phyloP scores from a whole-genome alignment of 2,329 filamentous ascomycete species.

The Calcarisporium arbuscula region DNA sequence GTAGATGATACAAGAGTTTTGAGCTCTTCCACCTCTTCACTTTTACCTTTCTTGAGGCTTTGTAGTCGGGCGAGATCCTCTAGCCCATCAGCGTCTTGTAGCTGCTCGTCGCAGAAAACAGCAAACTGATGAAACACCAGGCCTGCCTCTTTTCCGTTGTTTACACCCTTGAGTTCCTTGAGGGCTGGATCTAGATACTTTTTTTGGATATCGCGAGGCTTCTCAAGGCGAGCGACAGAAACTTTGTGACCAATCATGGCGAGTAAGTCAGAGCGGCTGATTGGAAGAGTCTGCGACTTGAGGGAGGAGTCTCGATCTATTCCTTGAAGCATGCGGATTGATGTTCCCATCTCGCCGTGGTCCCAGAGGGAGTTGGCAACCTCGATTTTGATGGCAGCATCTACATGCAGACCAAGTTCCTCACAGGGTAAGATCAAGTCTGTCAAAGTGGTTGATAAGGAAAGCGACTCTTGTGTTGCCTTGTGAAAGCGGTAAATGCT shows the following conservation, averaged over 20 bases:
- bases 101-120: slow-evolving; percentile 87
- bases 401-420: slow-evolving; percentile 66
- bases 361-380: slow-evolving; percentile 90
- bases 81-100: slow-evolving; percentile 77
- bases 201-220: slow-evolving; percentile 82
- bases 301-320: slow-evolving; percentile 56
- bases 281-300: slow-evolving; percentile 61
- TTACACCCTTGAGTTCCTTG: slow-evolving; percentile 65
- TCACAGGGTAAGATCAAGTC: slow-evolving; percentile 66
- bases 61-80: slow-evolving; percentile 80
- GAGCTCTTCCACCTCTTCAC: slow-evolving; percentile 71
- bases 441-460: slow-evolving; percentile 76
- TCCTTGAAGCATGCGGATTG: slow-evolving; percentile 80
- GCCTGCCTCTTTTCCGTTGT: slow-evolving; percentile 67
- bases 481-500: slow-evolving; percentile 72
- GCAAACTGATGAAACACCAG: slow-evolving; percentile 94
- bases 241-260: slow-evolving; percentile 85
- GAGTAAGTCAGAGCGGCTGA: slow-evolving; percentile 72
- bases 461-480: slow-evolving; percentile 79
- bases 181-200: slow-evolving; percentile 82
- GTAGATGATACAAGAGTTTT: slow-evolving; percentile 51
- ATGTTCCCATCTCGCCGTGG: slow-evolving; percentile 81
- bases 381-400: slow-evolving; percentile 72
- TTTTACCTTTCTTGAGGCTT: slow-evolving; percentile 72
- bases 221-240: slow-evolving; percentile 83